A percentile compares a stretch with the other conserved stretches of the same genome.
Conservation (phyloP, 805 yeast species). For the Zygotorulaspora chibaensis region DNA sequence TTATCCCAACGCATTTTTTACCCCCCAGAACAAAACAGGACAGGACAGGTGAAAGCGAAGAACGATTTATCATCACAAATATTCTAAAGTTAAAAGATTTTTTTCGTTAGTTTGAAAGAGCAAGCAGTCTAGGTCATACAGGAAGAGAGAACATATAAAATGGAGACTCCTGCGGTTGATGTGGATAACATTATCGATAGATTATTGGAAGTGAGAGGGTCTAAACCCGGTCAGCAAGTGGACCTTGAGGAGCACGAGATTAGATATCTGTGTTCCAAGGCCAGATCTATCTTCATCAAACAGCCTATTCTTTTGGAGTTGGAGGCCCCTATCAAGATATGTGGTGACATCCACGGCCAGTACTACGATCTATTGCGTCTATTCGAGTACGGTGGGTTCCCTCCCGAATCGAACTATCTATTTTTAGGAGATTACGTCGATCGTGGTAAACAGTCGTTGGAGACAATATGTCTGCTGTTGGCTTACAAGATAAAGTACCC, state of each 20-base stretch:
- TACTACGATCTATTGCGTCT: conserved; percentile 92
- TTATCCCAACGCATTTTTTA: conserved; percentile 1
- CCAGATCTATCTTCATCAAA: conserved; percentile 95
- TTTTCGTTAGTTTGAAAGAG: background rate
- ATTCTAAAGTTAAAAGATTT: background rate
- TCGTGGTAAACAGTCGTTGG: conserved; percentile 96
- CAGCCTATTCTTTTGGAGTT: conserved; percentile 93
- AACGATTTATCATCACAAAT: background rate
- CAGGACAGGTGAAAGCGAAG: background rate
- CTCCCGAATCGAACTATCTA: conserved; percentile 95
- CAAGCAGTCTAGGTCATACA: background rate
- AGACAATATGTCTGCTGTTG: conserved; percentile 87
- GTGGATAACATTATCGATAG: conserved; percentile 96
- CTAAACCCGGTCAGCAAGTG: conserved; percentile 97
- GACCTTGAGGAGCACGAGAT: conserved; percentile 91
- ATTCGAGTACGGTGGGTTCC: conserved; percentile 98
- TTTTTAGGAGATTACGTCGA: conserved; percentile 97
- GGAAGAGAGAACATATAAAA: conserved; percentile 11
- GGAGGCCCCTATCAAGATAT: conserved; percentile 95
- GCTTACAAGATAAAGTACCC: conserved; percentile 98
- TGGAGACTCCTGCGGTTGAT: conserved; percentile 74
- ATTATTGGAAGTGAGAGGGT: conserved; percentile 94
- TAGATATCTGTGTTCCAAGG: conserved; percentile 92
- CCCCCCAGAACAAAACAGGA: conserved; percentile 2
- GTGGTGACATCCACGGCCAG: conserved; percentile 99